Base-by-base conservation (phyloP, 192 early-diverging fungal species). In the Chytriomyces hyalinus region DNA sequence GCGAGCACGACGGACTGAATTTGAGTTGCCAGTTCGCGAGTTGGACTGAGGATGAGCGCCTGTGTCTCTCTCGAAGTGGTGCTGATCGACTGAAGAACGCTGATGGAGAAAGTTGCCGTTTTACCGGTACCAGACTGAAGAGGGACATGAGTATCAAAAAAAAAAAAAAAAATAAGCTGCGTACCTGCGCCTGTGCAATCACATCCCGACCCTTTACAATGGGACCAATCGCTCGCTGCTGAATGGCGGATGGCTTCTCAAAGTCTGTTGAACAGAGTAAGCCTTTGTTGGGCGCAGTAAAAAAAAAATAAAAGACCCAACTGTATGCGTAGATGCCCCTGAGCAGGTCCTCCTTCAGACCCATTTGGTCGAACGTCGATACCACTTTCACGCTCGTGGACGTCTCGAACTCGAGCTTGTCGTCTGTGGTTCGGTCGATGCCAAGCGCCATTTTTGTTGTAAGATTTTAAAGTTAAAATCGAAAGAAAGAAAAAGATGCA, bases 241-340 rank as follows among this genome's bases (percentile, higher is more conserved):
- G 97, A 86, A 99, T 99, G 63, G 97, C 95, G 2, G 96, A 98
- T 5, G 96, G 97, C 80, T 94, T 93, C 81, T 99, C 97, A 61
- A 79, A 79, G 65, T 79, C 92, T 93, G 20, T 57, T 57, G 53
- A 57, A 63, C 4, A 50, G 28, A 48, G 26, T n/a, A 65, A 20
- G 53, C 15, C 13, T 13, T 13, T 20, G 53, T n/a, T 20, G 20
- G 53, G 53, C 15, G 53, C 53, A 13, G 53, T 20, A 57, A 4
- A 36, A 36, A 26, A 26, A 36, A 36, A 36, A 36, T 36, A 36
- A 36, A 36, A 36, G 36, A 36, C 36, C 36, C 36, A 81, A 93
- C 92, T 96, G 90, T 97, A 97, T 24, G 96, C 97, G 80, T 97
- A 99, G 83, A 99, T 96, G 63, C 97, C 97, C 76, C 97, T 89